Conservation (phyloP, 2,329 filamentous ascomycete genomes). For the Aspergillus niger region DNA sequence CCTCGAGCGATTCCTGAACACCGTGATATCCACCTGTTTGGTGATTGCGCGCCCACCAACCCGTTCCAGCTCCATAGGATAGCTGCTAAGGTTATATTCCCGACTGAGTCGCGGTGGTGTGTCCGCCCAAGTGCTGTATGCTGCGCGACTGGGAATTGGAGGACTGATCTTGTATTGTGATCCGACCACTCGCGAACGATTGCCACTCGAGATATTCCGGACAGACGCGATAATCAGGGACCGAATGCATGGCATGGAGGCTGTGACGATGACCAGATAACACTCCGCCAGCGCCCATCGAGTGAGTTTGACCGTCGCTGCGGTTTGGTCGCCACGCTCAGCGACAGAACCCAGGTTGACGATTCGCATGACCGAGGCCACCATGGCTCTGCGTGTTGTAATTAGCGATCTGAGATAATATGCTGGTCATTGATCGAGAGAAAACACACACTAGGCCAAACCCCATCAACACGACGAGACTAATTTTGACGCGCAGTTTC, state of each 20-base stretch:
- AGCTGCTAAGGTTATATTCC: not conserved
- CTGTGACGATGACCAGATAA: slow-evolving; percentile 35
- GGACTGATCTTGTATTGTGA: not conserved
- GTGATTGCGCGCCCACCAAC: not conserved
- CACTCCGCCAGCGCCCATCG: slow-evolving; percentile 34
- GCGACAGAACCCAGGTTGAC: slow-evolving; percentile 20
- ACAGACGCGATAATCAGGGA: slow-evolving; percentile 19
- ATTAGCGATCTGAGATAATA: not conserved
- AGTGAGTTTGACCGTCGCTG: slow-evolving; percentile 27
- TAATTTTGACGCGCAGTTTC: slow-evolving; percentile 32
- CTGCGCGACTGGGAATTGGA: not conserved
- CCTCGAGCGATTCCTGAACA: not conserved
- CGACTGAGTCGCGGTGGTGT: not conserved
- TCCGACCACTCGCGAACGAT: not conserved
- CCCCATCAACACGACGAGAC: slow-evolving; percentile 30
- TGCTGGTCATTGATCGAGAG: not conserved
- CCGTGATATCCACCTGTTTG: not conserved
- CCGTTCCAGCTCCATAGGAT: not conserved
- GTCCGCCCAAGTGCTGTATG: not conserved
- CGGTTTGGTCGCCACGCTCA: slow-evolving; percentile 24
- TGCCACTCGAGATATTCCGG: not conserved
- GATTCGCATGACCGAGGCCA: slow-evolving; percentile 29
- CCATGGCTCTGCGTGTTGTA: slow-evolving; percentile 25
- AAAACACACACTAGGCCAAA: slow-evolving; percentile 35
- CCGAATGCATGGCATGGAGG: slow-evolving; percentile 33